Percentiles rank a stretch among this genome's conserved stretches.
phyloP scores from a whole-genome alignment of 1,139 yeast species.

The Blastobotrys proliferans region DNA sequence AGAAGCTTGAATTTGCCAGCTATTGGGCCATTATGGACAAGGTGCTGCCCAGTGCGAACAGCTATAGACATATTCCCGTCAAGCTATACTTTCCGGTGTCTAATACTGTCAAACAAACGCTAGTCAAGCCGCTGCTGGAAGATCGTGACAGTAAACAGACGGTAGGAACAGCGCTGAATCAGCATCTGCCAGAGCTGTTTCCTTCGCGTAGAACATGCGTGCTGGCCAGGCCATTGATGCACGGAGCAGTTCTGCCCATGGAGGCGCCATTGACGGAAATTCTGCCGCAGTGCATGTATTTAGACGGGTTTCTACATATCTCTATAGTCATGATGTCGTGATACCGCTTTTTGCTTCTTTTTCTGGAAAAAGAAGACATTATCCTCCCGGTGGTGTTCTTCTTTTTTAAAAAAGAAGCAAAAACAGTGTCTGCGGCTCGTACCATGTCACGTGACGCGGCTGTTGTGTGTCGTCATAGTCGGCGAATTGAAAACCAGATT shows the following conservation, averaged over 20 bases:
- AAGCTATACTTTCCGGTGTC: slow-evolving; percentile 53
- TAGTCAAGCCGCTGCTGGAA: slow-evolving; percentile 36
- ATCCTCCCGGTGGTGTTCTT: not conserved
- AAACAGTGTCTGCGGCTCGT: too few species aligned
- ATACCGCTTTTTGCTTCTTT: slow-evolving; percentile 5
- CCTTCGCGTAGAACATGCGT: slow-evolving; percentile 35
- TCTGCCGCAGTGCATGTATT: slow-evolving; percentile 51
- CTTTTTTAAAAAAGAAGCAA: not conserved
- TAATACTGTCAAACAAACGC: slow-evolving; percentile 46
- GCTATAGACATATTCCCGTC: slow-evolving; percentile 49
- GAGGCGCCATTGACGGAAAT: slow-evolving; percentile 48
- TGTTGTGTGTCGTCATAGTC: too few species aligned
- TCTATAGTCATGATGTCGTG: slow-evolving; percentile 39
- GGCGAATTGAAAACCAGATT: not conserved
- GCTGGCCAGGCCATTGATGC: slow-evolving; percentile 49
- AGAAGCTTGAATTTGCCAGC: slow-evolving; percentile 32
- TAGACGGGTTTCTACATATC: slow-evolving; percentile 78
- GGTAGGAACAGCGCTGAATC: slow-evolving; percentile 42
- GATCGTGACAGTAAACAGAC: slow-evolving; percentile 28
- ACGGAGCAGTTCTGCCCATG: slow-evolving; percentile 57
- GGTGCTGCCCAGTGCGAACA: slow-evolving; percentile 36
- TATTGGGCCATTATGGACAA: slow-evolving; percentile 40
- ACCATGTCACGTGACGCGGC: too few species aligned
- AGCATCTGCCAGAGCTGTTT: slow-evolving; percentile 45
- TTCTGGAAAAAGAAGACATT: not conserved